Conservation (phyloP, 768 basidiomycete species). For the Cyclocybe aegerita region DNA sequence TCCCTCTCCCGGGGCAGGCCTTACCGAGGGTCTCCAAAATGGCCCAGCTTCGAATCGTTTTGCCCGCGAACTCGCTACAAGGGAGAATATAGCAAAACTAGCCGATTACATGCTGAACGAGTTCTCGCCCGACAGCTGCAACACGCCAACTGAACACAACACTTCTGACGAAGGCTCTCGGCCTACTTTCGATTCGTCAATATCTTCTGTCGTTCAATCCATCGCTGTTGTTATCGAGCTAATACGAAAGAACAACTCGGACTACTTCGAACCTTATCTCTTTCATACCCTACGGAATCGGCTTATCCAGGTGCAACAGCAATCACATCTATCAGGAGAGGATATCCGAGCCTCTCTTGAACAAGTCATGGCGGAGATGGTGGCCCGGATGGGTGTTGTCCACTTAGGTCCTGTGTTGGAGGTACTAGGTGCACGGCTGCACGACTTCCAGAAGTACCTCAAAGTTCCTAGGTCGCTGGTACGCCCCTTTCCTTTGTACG, state of each 20-base stretch:
- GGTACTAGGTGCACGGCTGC: constrained; percentile 66
- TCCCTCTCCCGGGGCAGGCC: constrained; percentile 75
- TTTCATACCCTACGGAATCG: constrained; percentile 93
- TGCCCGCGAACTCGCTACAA: constrained; percentile 81
- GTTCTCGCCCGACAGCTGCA: constrained; percentile 34
- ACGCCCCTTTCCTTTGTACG: background rate
- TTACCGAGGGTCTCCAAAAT: constrained; percentile 68
- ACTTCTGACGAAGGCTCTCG: constrained; percentile 20
- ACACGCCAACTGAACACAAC: constrained; percentile 17
- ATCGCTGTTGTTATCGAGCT: constrained; percentile 91
- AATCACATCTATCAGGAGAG: constrained; percentile 47
- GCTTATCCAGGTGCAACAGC: constrained; percentile 84
- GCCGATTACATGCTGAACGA: constrained; percentile 76
- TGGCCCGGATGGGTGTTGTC: constrained; percentile 85
- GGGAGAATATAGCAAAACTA: constrained; percentile 68
- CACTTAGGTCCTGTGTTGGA: constrained; percentile 83
- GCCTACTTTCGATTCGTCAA: constrained; percentile 49
- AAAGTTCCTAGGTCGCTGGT: constrained; percentile 76
- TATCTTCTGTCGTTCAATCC: constrained; percentile 83
- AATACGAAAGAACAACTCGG: constrained; percentile 96
- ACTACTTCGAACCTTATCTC: constrained; percentile 96
- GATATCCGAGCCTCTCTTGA: constrained; percentile 69
- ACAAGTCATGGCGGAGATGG: constrained; percentile 75
- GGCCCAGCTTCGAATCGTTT: constrained; percentile 83
- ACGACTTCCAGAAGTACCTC: constrained; percentile 69